Evolutionary conservation across 1,139 yeast genomes (phyloP), one percentile per base, ranked within the genome.

Genomic region (Ogataea hybrid): DNA sequence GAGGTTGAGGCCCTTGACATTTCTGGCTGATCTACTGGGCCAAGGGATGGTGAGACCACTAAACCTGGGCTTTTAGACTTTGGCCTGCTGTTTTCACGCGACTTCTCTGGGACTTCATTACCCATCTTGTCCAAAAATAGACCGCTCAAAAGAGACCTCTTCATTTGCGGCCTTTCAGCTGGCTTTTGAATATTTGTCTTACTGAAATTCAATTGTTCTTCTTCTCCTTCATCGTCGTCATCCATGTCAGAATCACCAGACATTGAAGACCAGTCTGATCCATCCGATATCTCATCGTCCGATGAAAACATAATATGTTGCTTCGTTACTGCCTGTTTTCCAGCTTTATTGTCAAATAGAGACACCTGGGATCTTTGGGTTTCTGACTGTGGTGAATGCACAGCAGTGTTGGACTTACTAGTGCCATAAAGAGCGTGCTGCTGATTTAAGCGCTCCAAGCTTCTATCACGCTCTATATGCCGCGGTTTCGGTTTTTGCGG

Each of bases 101-200:
- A 7, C 11, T 25, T n/a, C 15, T 27, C 20, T 7, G 12, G 18
- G n/a, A 22, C 16, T 6, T 45, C 47, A 5, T 46, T 40, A 15
- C 46, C 53, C 71, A 75, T 58, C 47, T 74, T 75, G 58, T 74
- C 79, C 32, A 82, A 63, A 55, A 86, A 84, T 43, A 87, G 61
- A 0, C 94, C 90, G 11, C 92, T 83, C 23, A 87, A 66, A 35
- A 86, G 65, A 8, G 95, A 84, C 41, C 86, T 75, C 43, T 75
- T 72, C 14, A 73, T 58, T 20, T 58, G 56, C 1, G 75, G 75
- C 37, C 61, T 62, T 11, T 50, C 49, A 14, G 47, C 43, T 11
- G 32, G 37, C 15, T 32, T 37, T 17, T 45, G 43, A 14, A 60
- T 69, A 14, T 63, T 61, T 21, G 64, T 62, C 47, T 62, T 68